Percentiles rank a stretch among this genome's conserved stretches.
Evolutionary conservation across 768 basidiomycete genomes (phyloP).

Genomic region (Phylloporus rhodoxanthus): DNA sequence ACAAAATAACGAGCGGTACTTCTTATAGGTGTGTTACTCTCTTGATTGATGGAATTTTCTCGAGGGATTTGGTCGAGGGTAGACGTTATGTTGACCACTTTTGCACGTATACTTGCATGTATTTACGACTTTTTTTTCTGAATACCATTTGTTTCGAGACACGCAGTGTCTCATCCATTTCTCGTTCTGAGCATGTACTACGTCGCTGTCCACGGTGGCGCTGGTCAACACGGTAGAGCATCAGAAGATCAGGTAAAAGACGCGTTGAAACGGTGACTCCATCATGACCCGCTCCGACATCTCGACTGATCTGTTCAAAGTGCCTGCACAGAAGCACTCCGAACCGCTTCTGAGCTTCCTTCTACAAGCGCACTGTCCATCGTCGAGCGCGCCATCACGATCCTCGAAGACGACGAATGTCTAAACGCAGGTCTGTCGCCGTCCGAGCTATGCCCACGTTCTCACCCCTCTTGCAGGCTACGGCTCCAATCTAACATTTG

Average conservation of each 20-base stretch:
- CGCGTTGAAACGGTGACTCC: constrained; percentile 50
- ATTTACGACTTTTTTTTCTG: constrained; percentile 10
- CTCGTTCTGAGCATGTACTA: constrained; percentile 27
- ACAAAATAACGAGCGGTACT: background rate
- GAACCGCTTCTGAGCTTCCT: constrained; percentile 7
- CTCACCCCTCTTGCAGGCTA: constrained; percentile 38
- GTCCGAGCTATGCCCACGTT: background rate
- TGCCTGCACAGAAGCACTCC: constrained; percentile 46
- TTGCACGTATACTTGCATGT: constrained; percentile 20
- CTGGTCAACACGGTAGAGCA: constrained; percentile 52
- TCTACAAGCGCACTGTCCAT: constrained; percentile 35
- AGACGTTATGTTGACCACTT: background rate
- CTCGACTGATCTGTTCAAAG: constrained; percentile 28
- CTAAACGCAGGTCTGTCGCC: constrained; percentile 59
- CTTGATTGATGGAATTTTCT: constrained; percentile 4
- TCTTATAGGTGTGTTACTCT: constrained; percentile 9
- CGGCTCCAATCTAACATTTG: constrained; percentile 71
- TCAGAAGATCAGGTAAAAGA: constrained; percentile 50
- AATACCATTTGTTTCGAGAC: constrained; percentile 18
- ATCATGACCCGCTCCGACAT: background rate
- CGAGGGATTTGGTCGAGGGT: background rate
- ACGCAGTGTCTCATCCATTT: background rate
- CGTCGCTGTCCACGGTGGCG: constrained; percentile 73
- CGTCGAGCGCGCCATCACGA: constrained; percentile 48
- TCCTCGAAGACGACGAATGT: constrained; percentile 59